Conservation (phyloP, 2,329 filamentous ascomycete genomes). For the Fusarium nisikadoi region DNA sequence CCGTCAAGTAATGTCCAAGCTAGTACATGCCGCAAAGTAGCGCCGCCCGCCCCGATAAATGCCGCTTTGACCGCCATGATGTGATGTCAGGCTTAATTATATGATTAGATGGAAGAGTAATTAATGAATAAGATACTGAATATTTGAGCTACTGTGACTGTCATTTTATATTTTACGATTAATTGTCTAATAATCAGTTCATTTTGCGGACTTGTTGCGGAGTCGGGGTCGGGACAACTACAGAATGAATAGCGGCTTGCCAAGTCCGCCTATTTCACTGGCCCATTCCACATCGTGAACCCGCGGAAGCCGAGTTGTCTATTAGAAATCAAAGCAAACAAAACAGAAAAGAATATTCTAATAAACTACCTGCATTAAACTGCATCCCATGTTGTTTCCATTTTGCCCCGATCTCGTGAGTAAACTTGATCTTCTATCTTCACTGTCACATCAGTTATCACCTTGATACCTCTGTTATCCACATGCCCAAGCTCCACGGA, state of each 20-base stretch:
- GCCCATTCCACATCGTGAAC: not conserved
- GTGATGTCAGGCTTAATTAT: not conserved
- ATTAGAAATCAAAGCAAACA: not conserved
- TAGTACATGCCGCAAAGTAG: not conserved
- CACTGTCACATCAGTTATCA: not conserved
- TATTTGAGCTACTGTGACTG: fast-evolving
- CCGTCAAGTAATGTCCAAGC: not conserved
- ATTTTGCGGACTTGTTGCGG: not conserved
- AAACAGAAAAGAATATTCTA: not conserved
- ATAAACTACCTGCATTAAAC: not conserved
- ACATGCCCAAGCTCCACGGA: not conserved
- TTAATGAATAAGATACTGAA: fast-evolving
- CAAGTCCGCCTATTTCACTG: not conserved
- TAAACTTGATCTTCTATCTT: not conserved
- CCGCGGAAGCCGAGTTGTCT: not conserved
- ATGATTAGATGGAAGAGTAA: fast-evolving
- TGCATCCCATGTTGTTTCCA: not conserved
- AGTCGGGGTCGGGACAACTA: not conserved
- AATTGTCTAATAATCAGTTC: not conserved
- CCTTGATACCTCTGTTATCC: not conserved
- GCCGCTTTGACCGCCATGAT: not conserved
- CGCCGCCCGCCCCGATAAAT: not conserved
- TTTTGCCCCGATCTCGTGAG: not conserved
- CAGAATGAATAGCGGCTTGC: not conserved
- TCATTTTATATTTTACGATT: not conserved